Base-by-base conservation (phyloP, 2,329 filamentous ascomycete species). In the Bipolaris victoriae region DNA sequence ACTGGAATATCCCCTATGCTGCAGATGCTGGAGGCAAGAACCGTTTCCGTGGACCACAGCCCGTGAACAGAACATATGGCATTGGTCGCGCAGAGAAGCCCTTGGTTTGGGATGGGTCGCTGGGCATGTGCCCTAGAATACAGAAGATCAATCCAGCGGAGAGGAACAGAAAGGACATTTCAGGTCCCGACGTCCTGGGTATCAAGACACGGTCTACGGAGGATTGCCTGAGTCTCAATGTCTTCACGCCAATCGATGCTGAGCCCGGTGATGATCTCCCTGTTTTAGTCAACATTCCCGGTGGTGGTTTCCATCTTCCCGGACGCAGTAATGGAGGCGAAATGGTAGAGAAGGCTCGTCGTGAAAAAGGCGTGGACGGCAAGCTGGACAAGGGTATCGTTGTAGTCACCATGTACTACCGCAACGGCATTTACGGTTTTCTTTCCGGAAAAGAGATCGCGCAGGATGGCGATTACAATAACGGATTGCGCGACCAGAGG, bases 271-370 rank as follows among this genome's bases (percentile, higher is more conserved):
- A 74, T 24, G 70, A 74, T 36, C 49, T 74, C 11, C 66, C 76
- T 29, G 77, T 80, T 0, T 64, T 78, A 18, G 75, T 82, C 1
- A 81, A 80, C 58, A 81, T 81, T 66, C 80, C 80, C 20, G 79
- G 79, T 5, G 79, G 77, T 40, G 78, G 78, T 0, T 79, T 79
- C 67, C 77, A 79, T 49, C 53, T 73, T 3, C 71, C 71, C 15
- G 71, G 71, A 7, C 63, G 71, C 31, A 66, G 68, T 43, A 74
- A 71, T 47, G 70, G 70, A 29, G 66, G 64, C 5, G 70, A 70
- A 43, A 68, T 73, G 64, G 69, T 71, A 26, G 67, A 67, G 51
- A 74, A 74, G 61, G 65, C 66, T 33, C 60, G 70, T 16, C 59
- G 61, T 22, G 68, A 69, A 44, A 71, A 66, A 44, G 67, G 67